phyloP scores from a whole-genome alignment of 2,329 filamentous ascomycete species.

The Clonostachys chloroleuca region DNA sequence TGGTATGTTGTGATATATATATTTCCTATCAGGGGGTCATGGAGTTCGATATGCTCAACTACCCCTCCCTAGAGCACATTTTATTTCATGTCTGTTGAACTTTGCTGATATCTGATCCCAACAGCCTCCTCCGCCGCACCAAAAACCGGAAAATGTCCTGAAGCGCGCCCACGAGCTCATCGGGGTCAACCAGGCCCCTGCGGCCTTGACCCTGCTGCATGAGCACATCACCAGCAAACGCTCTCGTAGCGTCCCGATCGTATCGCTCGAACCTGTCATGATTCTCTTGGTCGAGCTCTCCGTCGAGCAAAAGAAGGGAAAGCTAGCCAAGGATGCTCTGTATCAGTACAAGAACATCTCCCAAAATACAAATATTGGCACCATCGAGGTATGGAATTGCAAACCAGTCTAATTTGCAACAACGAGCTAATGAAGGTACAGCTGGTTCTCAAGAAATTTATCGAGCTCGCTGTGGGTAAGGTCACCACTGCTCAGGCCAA shows the following conservation, averaged over 20 bases:
- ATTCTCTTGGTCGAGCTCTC: slow-evolving; percentile 94
- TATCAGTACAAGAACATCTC: slow-evolving; percentile 99
- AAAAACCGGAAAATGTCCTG: slow-evolving; percentile 98
- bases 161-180: slow-evolving; percentile 99
- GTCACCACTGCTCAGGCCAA: slow-evolving; percentile 94
- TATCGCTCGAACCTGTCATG: slow-evolving; percentile 96
- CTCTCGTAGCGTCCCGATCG: slow-evolving; percentile 94
- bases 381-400: slow-evolving; percentile 70
- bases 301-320: slow-evolving; percentile 96
- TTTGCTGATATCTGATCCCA: not conserved
- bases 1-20: slow-evolving; percentile 27
- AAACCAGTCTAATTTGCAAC: not conserved
- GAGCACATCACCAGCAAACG: slow-evolving; percentile 99
- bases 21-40: slow-evolving; percentile 1
- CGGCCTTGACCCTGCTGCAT: slow-evolving; percentile 91
- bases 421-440: slow-evolving; percentile 19
- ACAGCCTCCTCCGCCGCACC: slow-evolving; percentile 91
- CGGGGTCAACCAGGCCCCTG: slow-evolving; percentile 88
- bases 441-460: slow-evolving; percentile 95
- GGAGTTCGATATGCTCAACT: not conserved
- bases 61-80: slow-evolving; percentile 1
- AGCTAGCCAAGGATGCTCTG: slow-evolving; percentile 95
- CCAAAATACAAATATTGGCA: slow-evolving; percentile 97
- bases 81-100: not conserved
- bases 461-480: slow-evolving; percentile 93